Evolutionary conservation across 2,329 filamentous ascomycete genomes (phyloP).

Genomic region (Aspergillus melleus): DNA sequence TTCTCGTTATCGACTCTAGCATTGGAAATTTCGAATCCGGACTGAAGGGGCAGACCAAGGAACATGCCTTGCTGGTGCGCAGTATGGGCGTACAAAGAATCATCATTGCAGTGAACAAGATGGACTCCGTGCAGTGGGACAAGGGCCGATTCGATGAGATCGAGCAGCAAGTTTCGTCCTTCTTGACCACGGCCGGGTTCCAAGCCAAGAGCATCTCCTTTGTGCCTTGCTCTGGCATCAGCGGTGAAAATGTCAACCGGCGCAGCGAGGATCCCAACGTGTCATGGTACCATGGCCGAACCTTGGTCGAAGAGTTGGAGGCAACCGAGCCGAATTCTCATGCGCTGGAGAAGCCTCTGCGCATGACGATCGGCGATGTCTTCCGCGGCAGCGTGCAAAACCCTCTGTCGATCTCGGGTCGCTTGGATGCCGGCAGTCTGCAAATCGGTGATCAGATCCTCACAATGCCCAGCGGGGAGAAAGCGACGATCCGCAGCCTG

Average conservation of each 20-base stretch:
- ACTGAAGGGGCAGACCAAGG: slow-evolving; percentile 87
- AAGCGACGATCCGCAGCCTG: slow-evolving; percentile 76
- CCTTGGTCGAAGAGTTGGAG: slow-evolving; percentile 81
- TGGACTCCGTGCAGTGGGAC: slow-evolving; percentile 84
- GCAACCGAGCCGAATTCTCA: slow-evolving; percentile 71
- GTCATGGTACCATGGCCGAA: slow-evolving; percentile 78
- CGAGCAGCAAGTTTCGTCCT: slow-evolving; percentile 75
- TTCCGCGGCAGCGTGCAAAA: slow-evolving; percentile 78
- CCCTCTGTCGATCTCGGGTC: slow-evolving; percentile 80
- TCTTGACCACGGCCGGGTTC: slow-evolving; percentile 81
- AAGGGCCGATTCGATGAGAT: slow-evolving; percentile 83
- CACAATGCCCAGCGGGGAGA: slow-evolving; percentile 78
- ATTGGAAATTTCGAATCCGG: slow-evolving; percentile 92
- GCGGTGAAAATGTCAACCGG: slow-evolving; percentile 78
- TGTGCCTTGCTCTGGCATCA: slow-evolving; percentile 84
- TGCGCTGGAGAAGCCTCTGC: slow-evolving; percentile 74
- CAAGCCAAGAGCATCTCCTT: slow-evolving; percentile 78
- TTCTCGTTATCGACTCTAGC: slow-evolving; percentile 88
- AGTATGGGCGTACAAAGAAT: slow-evolving; percentile 88
- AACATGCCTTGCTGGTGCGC: slow-evolving; percentile 84
- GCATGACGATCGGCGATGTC: slow-evolving; percentile 84
- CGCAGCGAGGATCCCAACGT: slow-evolving; percentile 49
- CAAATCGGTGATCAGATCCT: slow-evolving; percentile 81
- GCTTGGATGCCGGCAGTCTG: slow-evolving; percentile 78
- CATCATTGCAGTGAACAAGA: slow-evolving; percentile 92